Evolutionary conservation across 345 rosid genomes (phyloP).

Genomic region (Corymbia maculata): DNA sequence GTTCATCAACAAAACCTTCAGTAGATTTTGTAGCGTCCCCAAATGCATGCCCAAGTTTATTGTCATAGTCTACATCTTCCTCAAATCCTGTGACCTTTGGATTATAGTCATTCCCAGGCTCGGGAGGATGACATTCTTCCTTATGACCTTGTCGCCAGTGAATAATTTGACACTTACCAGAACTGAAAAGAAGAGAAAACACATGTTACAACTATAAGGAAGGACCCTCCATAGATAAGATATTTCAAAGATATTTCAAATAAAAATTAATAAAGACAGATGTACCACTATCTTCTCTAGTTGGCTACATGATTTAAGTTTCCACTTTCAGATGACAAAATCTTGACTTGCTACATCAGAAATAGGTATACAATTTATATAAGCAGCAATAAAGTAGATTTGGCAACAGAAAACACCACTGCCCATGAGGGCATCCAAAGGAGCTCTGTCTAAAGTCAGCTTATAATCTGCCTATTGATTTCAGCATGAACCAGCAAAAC

Average conservation of each 20-base stretch:
- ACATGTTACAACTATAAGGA: conserved; percentile 1
- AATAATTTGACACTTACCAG: conserved; percentile 79
- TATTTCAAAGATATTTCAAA: background rate
- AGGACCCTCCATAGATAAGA: background rate
- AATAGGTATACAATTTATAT: background rate
- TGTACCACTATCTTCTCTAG: background rate
- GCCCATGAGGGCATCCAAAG: background rate
- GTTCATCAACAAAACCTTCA: conserved; percentile 17
- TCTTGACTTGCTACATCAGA: background rate
- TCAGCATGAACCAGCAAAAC: background rate
- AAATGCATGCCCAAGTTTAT: conserved; percentile 14
- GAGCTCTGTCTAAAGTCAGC: background rate
- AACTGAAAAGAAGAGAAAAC: conserved; percentile 34
- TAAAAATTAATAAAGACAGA: background rate
- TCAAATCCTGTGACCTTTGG: conserved; percentile 17
- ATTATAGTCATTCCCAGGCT: conserved; percentile 20
- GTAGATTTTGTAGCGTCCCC: conserved; percentile 14
- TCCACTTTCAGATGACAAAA: background rate
- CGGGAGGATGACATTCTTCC: conserved; percentile 67
- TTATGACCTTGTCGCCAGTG: conserved; percentile 99
- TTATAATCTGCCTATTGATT: background rate
- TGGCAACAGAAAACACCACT: background rate
- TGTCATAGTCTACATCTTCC: background rate
- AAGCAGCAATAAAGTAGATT: background rate
- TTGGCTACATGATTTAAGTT: background rate